Conservation (phyloP, 2,329 filamentous ascomycete genomes). For the Scopulariopsis brevicaulis region DNA sequence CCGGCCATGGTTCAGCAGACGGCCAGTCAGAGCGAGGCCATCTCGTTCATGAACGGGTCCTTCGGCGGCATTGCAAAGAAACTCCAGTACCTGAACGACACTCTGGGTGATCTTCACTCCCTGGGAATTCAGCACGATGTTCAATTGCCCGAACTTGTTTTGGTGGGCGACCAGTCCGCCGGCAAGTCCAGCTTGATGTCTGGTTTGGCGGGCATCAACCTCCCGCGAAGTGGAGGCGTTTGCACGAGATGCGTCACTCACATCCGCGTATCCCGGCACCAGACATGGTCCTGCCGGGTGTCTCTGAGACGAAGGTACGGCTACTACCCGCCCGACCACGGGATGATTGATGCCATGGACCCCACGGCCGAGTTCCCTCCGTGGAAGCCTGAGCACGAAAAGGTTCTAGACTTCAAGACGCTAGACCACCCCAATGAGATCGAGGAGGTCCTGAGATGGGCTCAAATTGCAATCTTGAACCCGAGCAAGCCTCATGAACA, state of each 20-base stretch:
- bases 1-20: conserved; percentile 4
- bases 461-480: conserved; percentile 68
- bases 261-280: conserved; percentile 53
- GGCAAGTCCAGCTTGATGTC: conserved; percentile 67
- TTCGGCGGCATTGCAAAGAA: conserved; percentile 47
- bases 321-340: conserved; percentile 30
- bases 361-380: conserved; percentile 46
- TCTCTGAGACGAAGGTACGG: conserved; percentile 54
- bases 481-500: conserved; percentile 40
- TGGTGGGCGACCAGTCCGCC: conserved; percentile 76
- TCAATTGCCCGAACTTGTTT: conserved; percentile 65
- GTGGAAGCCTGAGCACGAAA: conserved; percentile 42
- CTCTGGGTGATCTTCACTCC: conserved; percentile 55
- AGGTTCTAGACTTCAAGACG: conserved; percentile 47
- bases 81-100: conserved; percentile 53
- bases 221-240: conserved; percentile 58
- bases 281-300: conserved; percentile 58
- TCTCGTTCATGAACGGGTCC: conserved; percentile 25
- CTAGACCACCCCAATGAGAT: conserved; percentile 52
- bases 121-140: conserved; percentile 63
- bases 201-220: conserved; percentile 55
- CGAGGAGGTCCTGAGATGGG: conserved; percentile 57
- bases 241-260: conserved; percentile 76
- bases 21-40: conserved; percentile 18
- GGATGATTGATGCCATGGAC: conserved; percentile 28